Evolutionary conservation across 192 early-diverging fungal species (phyloP), one percentile per base, ranked within the genome.

Genomic region (Linnemannia exigua): DNA sequence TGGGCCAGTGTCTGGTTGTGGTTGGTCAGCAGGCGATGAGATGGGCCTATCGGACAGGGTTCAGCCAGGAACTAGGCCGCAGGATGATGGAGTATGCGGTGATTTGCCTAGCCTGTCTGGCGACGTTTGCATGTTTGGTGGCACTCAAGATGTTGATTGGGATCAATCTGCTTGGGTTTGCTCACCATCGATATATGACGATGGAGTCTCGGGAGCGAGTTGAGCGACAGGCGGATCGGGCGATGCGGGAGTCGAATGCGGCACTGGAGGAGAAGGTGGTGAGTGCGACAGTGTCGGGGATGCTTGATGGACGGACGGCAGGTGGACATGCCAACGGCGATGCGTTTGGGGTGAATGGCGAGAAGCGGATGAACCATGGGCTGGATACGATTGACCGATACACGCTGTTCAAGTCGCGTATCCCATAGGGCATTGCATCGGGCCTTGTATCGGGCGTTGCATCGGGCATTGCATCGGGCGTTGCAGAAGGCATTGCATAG

Each of bases 331-430:
- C 52, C 5, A 72, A 70, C 11, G 81, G 88, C 15, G 80, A 81
- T 73, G 71, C 82, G 17, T 84, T 70, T 67, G 76, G 74, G 36
- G 41, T 88, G 16, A 90, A 89, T n/a, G 73, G 87, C 47, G 67
- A 90, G 70, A 89, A 90, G 41, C 87, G 90, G 15, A 90, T 91
- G 72, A 87, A 93, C 67, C 94, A 93, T 67, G 84, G 84, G 15
- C 87, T 99, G 74, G 97, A 98, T 75, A 95, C 92, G 50, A 94
- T 99, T 67, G 97, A 98, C 81, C 92, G 98, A 22, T 99, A 96
- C 88, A 93, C 94, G 48, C 91, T 99, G 90, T 96, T 97, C 76
- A 97, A 96, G 87, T 97, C 95, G 82, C 93, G 97, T 0, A 96
- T 98, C 69, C 96, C 95, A 25, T 98, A 90, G n/a, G n/a, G n/a